phyloP scores from a whole-genome alignment of 352 stramenopile species.

The Phytophthora capsici region DNA sequence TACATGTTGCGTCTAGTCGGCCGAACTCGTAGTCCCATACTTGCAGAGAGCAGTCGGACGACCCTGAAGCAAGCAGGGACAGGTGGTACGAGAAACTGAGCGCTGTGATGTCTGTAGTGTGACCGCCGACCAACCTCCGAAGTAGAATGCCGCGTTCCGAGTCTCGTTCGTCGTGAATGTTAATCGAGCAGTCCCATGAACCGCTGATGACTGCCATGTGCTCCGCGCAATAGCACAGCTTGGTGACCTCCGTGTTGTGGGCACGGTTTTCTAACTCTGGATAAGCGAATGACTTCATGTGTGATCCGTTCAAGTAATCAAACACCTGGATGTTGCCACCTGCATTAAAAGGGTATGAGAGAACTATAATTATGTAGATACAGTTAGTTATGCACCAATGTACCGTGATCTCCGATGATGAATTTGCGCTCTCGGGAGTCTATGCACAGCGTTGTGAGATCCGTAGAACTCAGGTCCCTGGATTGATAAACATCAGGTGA shows the following conservation, averaged over 20 bases:
- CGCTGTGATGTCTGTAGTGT: slow-evolving; percentile 80
- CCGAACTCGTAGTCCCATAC: slow-evolving; percentile 92
- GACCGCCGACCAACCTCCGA: slow-evolving; percentile 72
- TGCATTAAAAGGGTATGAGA: slow-evolving; percentile 24
- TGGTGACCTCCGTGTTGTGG: slow-evolving; percentile 76
- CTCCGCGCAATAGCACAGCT: slow-evolving; percentile 84
- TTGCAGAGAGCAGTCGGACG: slow-evolving; percentile 72
- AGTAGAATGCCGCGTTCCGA: slow-evolving; percentile 80
- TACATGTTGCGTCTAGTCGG: slow-evolving; percentile 72
- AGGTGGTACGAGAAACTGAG: slow-evolving; percentile 77
- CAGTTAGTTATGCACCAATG: neutral
- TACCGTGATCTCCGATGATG: slow-evolving; percentile 83
- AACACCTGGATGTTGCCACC: slow-evolving; percentile 80
- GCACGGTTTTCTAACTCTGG: slow-evolving; percentile 66
- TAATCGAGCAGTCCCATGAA: slow-evolving; percentile 85
- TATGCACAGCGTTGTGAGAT: slow-evolving; percentile 82
- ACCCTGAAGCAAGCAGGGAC: slow-evolving; percentile 80
- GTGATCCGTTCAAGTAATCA: slow-evolving; percentile 87
- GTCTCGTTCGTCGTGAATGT: slow-evolving; percentile 87
- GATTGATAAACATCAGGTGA: neutral
- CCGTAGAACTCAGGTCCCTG: slow-evolving; percentile 63
- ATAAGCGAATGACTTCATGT: slow-evolving; percentile 90
- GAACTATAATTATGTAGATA: neutral
- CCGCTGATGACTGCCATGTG: slow-evolving; percentile 86
- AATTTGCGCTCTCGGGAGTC: slow-evolving; percentile 89